Percentiles rank a stretch among this genome's conserved stretches.
Evolutionary conservation across 2,329 filamentous ascomycete genomes (phyloP).

Genomic region (Zalaria sp.): DNA sequence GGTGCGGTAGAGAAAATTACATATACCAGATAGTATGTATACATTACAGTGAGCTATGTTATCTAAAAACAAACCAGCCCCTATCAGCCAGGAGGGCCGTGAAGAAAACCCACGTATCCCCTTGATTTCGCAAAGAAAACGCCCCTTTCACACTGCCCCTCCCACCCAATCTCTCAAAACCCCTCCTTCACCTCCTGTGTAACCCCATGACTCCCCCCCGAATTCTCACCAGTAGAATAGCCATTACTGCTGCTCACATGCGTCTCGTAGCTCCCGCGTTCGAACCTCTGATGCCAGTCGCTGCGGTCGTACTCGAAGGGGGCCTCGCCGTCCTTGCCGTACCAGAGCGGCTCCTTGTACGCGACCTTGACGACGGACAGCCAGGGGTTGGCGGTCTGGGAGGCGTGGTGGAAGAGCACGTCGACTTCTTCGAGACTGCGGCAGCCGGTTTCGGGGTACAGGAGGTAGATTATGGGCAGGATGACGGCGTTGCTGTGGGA

Average conservation of each 20-base stretch:
- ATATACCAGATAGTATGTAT: too few relatives aligned
- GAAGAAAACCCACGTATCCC: too few relatives aligned
- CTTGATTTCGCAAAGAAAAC: too few relatives aligned
- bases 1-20: too few relatives aligned
- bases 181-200: too few relatives aligned
- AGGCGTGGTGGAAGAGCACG: constrained; percentile 41
- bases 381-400: constrained; percentile 30
- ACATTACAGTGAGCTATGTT: too few relatives aligned
- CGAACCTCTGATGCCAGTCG: constrained; percentile 17
- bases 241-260: background rate
- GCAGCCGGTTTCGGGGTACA: constrained; percentile 47
- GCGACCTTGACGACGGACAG: constrained; percentile 38
- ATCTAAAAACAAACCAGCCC: too few relatives aligned
- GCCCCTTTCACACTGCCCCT: too few relatives aligned
- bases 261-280: background rate
- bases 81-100: too few relatives aligned
- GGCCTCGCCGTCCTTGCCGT: constrained; percentile 41
- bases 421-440: constrained; percentile 53
- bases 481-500: constrained; percentile 33
- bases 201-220: too few relatives aligned
- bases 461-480: constrained; percentile 42
- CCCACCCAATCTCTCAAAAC: too few relatives aligned
- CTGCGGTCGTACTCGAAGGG: constrained; percentile 32
- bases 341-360: constrained; percentile 38
- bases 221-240: too few relatives aligned